phyloP scores from a whole-genome alignment of 1,284 basidiomycete genomes.

The Cystobasidium slooffiae region DNA sequence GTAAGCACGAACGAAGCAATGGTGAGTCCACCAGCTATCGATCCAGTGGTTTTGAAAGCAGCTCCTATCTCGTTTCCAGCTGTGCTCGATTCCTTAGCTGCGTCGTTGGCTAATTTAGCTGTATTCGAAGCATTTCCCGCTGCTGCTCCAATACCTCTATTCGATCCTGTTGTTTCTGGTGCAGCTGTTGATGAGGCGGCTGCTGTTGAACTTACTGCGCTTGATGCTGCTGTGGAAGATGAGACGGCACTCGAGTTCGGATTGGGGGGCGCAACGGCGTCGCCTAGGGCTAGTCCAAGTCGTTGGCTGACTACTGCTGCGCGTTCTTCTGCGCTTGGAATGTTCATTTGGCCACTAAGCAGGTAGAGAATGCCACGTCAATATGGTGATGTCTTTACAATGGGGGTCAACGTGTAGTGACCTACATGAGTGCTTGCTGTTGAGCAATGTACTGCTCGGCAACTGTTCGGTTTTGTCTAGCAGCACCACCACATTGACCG shows the following conservation, averaged over 20 bases:
- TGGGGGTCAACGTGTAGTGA: background rate
- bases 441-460: slow-evolving; percentile 24
- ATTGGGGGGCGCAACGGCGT: background rate
- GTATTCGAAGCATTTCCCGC: background rate
- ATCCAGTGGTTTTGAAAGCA: background rate
- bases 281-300: background rate
- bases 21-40: background rate
- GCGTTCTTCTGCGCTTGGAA: slow-evolving; percentile 14
- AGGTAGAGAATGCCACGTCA: background rate
- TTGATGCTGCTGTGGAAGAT: background rate
- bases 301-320: background rate
- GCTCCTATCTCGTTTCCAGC: background rate
- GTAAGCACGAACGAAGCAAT: background rate
- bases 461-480: slow-evolving; percentile 12
- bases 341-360: slow-evolving; percentile 12
- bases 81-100: background rate
- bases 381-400: background rate
- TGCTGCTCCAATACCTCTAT: slow-evolving; percentile 5
- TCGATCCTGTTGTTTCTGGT: background rate
- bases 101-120: background rate
- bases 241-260: slow-evolving; percentile 10
- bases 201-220: background rate
- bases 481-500: slow-evolving; percentile 37
- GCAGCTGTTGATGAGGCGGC: background rate
- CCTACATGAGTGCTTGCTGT: slow-evolving; percentile 18